Conservation (phyloP, 2,329 filamentous ascomycete genomes). For the Fusarium stilboides region DNA sequence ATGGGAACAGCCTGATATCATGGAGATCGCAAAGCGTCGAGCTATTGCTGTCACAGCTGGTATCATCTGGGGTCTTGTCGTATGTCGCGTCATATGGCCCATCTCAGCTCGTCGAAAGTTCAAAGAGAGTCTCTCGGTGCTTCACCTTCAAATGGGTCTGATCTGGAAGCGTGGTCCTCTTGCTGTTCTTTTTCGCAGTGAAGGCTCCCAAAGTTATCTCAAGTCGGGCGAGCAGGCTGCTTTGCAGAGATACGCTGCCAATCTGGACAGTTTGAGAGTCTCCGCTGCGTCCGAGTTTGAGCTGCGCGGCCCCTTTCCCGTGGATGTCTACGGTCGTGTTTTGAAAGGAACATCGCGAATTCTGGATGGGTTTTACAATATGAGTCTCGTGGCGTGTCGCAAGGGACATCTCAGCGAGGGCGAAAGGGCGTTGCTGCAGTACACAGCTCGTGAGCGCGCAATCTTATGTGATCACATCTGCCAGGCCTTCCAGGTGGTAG, state of each 20-base stretch:
- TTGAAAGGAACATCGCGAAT: conserved; percentile 85
- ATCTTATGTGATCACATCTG: conserved; percentile 90
- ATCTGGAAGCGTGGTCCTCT: conserved; percentile 97
- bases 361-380: conserved; percentile 93
- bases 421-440: conserved; percentile 83
- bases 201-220: conserved; percentile 78
- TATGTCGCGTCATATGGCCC: conserved; percentile 92
- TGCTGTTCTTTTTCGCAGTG: conserved; percentile 76
- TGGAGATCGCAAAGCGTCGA: conserved; percentile 88
- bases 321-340: conserved; percentile 79
- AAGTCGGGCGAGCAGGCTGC: conserved; percentile 37
- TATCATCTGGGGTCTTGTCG: conserved; percentile 91
- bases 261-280: conserved; percentile 79
- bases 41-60: conserved; percentile 90
- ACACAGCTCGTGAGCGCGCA: conserved; percentile 83
- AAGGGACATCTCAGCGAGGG: conserved; percentile 82
- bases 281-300: conserved; percentile 88
- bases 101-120: conserved; percentile 91
- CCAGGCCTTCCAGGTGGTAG: conserved; percentile 87
- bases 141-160: conserved; percentile 94
- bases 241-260: conserved; percentile 62
- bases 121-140: conserved; percentile 86
- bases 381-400: conserved; percentile 92
- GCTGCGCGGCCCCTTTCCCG: conserved; percentile 87
- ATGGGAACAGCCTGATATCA: conserved; percentile 84